A percentile compares a stretch with the other conserved stretches of the same genome.
These are phyloP conservation scores for Trichoderma harzianum DNA, from an alignment of 2,329 filamentous ascomycete species.

Conservation along the genomic window DNA sequence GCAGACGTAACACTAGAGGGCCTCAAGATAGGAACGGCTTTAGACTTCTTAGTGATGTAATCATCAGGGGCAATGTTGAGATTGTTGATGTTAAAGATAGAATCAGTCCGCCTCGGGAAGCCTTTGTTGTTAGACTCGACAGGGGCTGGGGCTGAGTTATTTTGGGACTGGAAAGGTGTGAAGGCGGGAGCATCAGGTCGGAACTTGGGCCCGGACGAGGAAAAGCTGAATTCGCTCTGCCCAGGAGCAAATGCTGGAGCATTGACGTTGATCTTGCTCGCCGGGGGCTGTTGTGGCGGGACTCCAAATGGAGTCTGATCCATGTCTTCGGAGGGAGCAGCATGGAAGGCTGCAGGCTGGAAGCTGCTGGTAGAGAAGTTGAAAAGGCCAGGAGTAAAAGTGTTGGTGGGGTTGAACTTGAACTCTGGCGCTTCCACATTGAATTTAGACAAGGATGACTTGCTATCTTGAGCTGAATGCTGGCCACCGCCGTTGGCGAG, in stretches of 20 bases:
- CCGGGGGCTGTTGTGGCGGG: slow-evolving; percentile 31
- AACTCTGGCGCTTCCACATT: slow-evolving; percentile 91
- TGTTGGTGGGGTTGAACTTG: slow-evolving; percentile 62
- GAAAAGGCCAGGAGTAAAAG: slow-evolving; percentile 51
- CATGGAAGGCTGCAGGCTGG: slow-evolving; percentile 48
- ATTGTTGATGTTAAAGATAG: slow-evolving; percentile 60
- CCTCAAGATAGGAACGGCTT: slow-evolving; percentile 76
- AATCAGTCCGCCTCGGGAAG: slow-evolving; percentile 39
- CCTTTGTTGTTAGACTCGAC: slow-evolving; percentile 44
- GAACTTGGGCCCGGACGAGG: slow-evolving; percentile 63
- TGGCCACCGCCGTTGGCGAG: slow-evolving; percentile 33
- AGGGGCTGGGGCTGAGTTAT: slow-evolving; percentile 44
- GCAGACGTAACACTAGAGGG: slow-evolving; percentile 48
- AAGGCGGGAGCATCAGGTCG: slow-evolving; percentile 75
- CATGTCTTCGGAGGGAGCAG: background rate
- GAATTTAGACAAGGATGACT: slow-evolving; percentile 67
- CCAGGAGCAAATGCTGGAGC: slow-evolving; percentile 70
- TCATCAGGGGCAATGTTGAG: slow-evolving; percentile 62
- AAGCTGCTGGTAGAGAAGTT: slow-evolving; percentile 45
- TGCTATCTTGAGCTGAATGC: slow-evolving; percentile 58
- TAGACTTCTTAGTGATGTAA: slow-evolving; percentile 62
- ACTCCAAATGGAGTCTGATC: slow-evolving; percentile 25
- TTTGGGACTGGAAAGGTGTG: slow-evolving; percentile 55
- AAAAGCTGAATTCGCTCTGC: slow-evolving; percentile 65
- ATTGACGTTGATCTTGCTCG: slow-evolving; percentile 62